phyloP scores from a whole-genome alignment of 2,329 filamentous ascomycete species.

The Macrophomina pseudophaseolina region DNA sequence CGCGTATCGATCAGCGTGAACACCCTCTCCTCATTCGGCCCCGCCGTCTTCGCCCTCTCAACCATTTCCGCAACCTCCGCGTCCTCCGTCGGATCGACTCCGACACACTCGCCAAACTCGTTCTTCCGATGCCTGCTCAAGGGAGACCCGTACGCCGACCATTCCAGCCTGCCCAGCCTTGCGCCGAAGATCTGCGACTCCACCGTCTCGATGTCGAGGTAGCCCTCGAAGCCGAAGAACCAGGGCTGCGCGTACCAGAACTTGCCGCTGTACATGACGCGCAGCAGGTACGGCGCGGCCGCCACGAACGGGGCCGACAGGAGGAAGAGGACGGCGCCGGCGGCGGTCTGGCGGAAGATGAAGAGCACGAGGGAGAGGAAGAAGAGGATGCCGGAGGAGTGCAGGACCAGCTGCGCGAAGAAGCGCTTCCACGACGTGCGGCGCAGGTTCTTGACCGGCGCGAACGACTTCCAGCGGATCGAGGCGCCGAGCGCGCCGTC shows the following conservation, averaged over 20 bases:
- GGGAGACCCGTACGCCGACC: conserved; percentile 41
- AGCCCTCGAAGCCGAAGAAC: conserved; percentile 52
- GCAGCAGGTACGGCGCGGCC: conserved; percentile 42
- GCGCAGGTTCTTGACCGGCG: conserved; percentile 38
- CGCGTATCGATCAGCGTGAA: conserved; percentile 51
- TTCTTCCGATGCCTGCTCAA: conserved; percentile 42
- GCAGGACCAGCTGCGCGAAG: conserved; percentile 33
- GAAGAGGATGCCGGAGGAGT: conserved; percentile 32
- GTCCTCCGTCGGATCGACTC: conserved; percentile 40
- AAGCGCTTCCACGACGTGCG: conserved; percentile 37
- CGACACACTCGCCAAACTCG: conserved; percentile 38
- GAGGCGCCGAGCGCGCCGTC: conserved; percentile 49
- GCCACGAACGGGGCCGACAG: conserved; percentile 38
- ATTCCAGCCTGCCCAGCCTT: conserved; percentile 42
- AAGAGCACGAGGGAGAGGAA: conserved; percentile 27
- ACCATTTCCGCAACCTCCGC: conserved; percentile 31
- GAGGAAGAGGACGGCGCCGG: conserved; percentile 30
- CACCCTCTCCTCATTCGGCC: conserved; percentile 36
- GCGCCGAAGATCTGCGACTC: conserved; percentile 43
- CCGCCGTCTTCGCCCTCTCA: conserved; percentile 33
- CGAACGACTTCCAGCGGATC: conserved; percentile 52
- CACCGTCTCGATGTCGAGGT: conserved; percentile 44
- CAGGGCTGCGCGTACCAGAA: conserved; percentile 49
- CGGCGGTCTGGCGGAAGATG: conserved; percentile 28
- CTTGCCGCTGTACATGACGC: conserved; percentile 47